Conservation (phyloP, 2,329 filamentous ascomycete genomes). For the Alternaria gansuensis region DNA sequence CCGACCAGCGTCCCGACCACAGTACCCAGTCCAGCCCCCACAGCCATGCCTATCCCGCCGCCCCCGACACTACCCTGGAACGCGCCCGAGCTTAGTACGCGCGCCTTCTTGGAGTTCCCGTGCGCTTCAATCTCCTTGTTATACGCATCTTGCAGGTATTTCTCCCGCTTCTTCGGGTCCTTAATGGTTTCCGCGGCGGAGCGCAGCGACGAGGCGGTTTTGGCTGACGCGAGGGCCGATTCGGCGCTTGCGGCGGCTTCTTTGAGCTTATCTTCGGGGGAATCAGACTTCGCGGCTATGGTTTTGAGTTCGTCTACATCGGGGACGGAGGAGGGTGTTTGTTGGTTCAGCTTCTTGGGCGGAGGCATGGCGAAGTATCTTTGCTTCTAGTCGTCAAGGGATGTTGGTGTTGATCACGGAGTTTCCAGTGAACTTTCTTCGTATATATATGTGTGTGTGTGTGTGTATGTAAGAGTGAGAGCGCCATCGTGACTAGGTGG, state of each 20-base stretch:
- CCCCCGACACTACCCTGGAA: slow-evolving; percentile 56
- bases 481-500: slow-evolving; percentile 4
- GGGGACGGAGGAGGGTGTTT: slow-evolving; percentile 13
- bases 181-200: slow-evolving; percentile 38
- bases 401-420: not conserved
- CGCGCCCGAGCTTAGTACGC: slow-evolving; percentile 47
- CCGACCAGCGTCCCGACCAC: slow-evolving; percentile 55
- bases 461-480: not conserved
- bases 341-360: slow-evolving; percentile 27
- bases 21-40: slow-evolving; percentile 54
- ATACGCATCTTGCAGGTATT: slow-evolving; percentile 48
- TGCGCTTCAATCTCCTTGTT: slow-evolving; percentile 48
- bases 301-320: slow-evolving; percentile 29
- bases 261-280: slow-evolving; percentile 41
- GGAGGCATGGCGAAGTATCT: slow-evolving; percentile 20
- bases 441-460: too few relatives aligned
- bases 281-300: slow-evolving; percentile 31
- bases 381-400: not conserved
- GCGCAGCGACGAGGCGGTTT: slow-evolving; percentile 42
- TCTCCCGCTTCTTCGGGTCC: slow-evolving; percentile 47
- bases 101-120: slow-evolving; percentile 48
- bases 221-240: slow-evolving; percentile 40
- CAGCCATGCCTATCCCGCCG: slow-evolving; percentile 55
- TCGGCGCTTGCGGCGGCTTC: slow-evolving; percentile 44
- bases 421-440: not conserved